A percentile compares a stretch with the other conserved stretches of the same genome.
Evolutionary conservation across 768 basidiomycete genomes (phyloP).

Genomic region (Gloeophyllum trabeum): DNA sequence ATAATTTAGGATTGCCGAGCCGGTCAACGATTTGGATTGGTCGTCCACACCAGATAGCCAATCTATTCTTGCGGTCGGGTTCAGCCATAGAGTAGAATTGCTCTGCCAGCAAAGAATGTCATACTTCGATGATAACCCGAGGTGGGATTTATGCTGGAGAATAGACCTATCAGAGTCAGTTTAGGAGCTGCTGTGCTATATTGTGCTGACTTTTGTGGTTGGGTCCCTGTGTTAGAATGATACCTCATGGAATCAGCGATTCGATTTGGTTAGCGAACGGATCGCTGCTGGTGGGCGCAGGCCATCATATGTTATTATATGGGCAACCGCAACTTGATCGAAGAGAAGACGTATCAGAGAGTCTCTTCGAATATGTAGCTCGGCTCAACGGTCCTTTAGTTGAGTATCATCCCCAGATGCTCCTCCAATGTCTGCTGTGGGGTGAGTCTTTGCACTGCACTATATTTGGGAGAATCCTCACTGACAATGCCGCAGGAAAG

Average conservation of each 20-base stretch:
- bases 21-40: constrained; percentile 84
- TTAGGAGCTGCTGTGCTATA: neutral
- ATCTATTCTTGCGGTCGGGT: constrained; percentile 87
- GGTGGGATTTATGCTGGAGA: constrained; percentile 63
- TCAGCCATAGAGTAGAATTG: constrained; percentile 66
- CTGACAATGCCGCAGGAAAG: constrained; percentile 43
- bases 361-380: constrained; percentile 76
- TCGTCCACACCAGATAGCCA: constrained; percentile 83
- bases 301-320: constrained; percentile 77
- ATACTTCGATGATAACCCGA: constrained; percentile 75
- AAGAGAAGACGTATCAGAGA: constrained; percentile 21
- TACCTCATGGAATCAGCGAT: constrained; percentile 72
- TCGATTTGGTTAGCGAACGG: constrained; percentile 89
- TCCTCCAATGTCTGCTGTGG: constrained; percentile 89
- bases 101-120: constrained; percentile 90
- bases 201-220: constrained; percentile 1
- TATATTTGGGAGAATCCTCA: neutral
- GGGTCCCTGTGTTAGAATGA: constrained; percentile 34
- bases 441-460: constrained; percentile 34
- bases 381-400: constrained; percentile 76
- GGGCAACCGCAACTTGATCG: constrained; percentile 29
- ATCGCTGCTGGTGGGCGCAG: constrained; percentile 69
- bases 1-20: constrained; percentile 31
- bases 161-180: constrained; percentile 52
- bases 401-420: constrained; percentile 89